Base-by-base conservation (phyloP, 169 alveolate genomes). In the Pseudocohnilembus persalinus region DNA sequence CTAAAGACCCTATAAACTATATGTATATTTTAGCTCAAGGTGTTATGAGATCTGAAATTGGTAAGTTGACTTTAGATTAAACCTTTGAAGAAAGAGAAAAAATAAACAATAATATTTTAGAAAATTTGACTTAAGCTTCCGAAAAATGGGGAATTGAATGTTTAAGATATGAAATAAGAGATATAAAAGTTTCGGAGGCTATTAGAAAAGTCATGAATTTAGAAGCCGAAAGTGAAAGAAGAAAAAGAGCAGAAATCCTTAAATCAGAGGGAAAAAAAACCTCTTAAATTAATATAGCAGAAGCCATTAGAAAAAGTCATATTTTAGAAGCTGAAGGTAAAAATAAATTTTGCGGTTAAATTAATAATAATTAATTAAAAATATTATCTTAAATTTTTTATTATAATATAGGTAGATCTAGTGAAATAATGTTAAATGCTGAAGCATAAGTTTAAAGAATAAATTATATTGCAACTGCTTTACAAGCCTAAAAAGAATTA, bases 41-140 rank as follows among this genome's bases (percentile, higher is more conserved):
- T n/a, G 96, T 99, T 27, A 97, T 97, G 99, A 92, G 99, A 80
- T 95, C 99, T 49, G 99, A 98, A 82, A 92, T 98, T 79, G 99
- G 99, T 29, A 97, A 97, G 87, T 93, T 97, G n/a, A 96, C 99
- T 4, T 93, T 98, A 72, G 99, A 97, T 90, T 87, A 98, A 78
- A 98, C 99, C 24, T 98, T 98, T 83, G 98, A 97, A 83, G 99
- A 97, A 87, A 85, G 99, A 74, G 99, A 97, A 65, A 93, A 95
- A 72, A 93, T 98, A 64, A 98, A 98, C 88, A 87, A 93, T 33
- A 92, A 89, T 74, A 97, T 98, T 82, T 98, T 98, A 29, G 94
- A 94, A 80, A 98, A 95, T 49, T 76, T 92, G 11, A 25, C 73
- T 34, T 95, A 96, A 29, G 98, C 98, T 26, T 93, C 98, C 25